Base-by-base conservation (phyloP, 768 basidiomycete species). In the Sistotremastrum niveocremeum region DNA sequence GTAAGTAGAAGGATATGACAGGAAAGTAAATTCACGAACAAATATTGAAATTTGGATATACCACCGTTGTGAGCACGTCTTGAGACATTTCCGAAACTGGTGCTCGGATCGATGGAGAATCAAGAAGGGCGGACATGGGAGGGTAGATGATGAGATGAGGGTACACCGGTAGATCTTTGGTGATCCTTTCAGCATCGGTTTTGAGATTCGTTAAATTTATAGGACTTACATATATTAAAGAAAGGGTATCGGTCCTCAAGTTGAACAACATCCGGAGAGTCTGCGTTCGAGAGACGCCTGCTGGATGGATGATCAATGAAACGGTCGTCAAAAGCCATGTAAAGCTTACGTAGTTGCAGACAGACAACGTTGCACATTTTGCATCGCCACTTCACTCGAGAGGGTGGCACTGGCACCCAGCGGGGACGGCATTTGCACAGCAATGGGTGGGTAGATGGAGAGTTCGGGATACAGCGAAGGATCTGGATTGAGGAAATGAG, bases 401-500 rank as follows among this genome's bases (percentile, higher is more conserved):
- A 20, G 20, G 20, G 20, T 20, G 20, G 20, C 20, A 20, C 20
- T 20, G 20, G 20, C 20, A 20, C 20, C 20, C 20, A 20, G 20
- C 20, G 20, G 20, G 20, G 20, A 20, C 20, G 20, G 20, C 20
- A 20, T 20, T 20, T 20, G 7, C 38, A 46, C 35, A 47, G 35
- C 7, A 44, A 45, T 30, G 30, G 52, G 37, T 34, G 70, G 69
- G 55, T 72, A 73, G 28, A 70, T 52, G 44, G 65, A 56, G 35
- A 71, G 58, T 53, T 65, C 48, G 31, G 73, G 71, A 52, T 72
- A 74, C 33, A 58, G 51, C 11, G 60, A 46, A 6, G 60, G 63
- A 49, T 70, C 69, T 70, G 41, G 31, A 12, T 4, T 39, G 37
- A 34, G 30, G 29, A 44, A 45, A 45, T 34, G 32, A 52, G 6